Evolutionary conservation across 768 basidiomycete genomes (phyloP).

Genomic region (Xanthoconium purpureum): DNA sequence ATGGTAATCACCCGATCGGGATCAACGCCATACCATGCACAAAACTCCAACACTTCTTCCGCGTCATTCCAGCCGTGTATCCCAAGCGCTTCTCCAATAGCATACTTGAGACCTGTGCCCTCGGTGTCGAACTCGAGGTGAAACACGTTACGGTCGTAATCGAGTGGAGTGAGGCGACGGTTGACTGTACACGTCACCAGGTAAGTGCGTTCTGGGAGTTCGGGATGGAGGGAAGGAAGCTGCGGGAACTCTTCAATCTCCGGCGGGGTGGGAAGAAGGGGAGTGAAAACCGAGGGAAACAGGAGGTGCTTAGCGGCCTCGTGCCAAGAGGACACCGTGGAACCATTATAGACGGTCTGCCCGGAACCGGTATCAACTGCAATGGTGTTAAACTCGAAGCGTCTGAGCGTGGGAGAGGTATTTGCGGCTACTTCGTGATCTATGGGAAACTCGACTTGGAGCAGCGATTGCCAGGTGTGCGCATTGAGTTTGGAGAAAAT

Average conservation of each 20-base stretch:
- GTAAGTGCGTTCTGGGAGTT: conserved; percentile 84
- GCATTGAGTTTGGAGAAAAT: conserved; percentile 50
- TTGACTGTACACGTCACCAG: conserved; percentile 94
- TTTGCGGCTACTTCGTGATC: conserved; percentile 16
- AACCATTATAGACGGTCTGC: conserved; percentile 57
- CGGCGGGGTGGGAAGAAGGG: conserved; percentile 36
- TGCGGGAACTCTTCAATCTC: conserved; percentile 47
- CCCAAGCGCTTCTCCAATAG: conserved; percentile 94
- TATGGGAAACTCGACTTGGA: conserved; percentile 48
- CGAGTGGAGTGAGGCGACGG: conserved; percentile 87
- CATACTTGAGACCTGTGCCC: conserved; percentile 92
- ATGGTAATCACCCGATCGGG: conserved; percentile 78
- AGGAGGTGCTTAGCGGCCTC: conserved; percentile 85
- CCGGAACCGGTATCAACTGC: conserved; percentile 59
- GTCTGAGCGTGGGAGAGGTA: conserved; percentile 40
- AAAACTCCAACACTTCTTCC: conserved; percentile 84
- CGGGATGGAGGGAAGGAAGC: conserved; percentile 77
- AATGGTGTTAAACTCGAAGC: conserved; percentile 73
- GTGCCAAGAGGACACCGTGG: conserved; percentile 70
- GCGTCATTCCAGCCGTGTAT: conserved; percentile 98
- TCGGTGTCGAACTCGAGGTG: conserved; percentile 94
- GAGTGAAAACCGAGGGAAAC: conserved; percentile 78
- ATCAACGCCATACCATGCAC: conserved; percentile 87
- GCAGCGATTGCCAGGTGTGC: conserved; percentile 63
- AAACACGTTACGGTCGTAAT: conserved; percentile 98